A percentile compares a stretch with the other conserved stretches of the same genome.
Conservation (phyloP, 2,329 filamentous ascomycete species). For the Fusarium anguioides region DNA sequence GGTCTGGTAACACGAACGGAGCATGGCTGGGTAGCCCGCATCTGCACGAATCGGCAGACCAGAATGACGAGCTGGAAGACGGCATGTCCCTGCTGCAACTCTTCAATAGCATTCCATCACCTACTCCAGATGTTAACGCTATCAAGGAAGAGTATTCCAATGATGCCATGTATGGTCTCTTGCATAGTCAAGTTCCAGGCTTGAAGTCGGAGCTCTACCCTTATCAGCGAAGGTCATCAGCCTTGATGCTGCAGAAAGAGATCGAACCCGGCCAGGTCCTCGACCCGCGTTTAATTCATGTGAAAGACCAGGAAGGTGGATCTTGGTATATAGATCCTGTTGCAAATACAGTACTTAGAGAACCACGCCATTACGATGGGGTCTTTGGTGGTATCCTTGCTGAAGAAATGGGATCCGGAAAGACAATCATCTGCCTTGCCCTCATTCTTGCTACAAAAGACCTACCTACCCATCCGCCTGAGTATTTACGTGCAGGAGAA, state of each 20-base stretch:
- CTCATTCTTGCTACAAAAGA: constrained; percentile 80
- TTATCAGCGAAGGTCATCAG: constrained; percentile 84
- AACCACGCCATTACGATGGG: constrained; percentile 79
- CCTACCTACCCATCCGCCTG: constrained; percentile 73
- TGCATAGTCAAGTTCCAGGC: constrained; percentile 65
- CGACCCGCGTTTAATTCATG: constrained; percentile 77
- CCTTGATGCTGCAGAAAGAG: constrained; percentile 87
- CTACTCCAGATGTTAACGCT: constrained; percentile 63
- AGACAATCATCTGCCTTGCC: constrained; percentile 87
- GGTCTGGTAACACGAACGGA: constrained; percentile 58
- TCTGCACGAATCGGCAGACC: not conserved
- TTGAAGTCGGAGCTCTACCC: constrained; percentile 75
- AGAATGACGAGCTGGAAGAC: constrained; percentile 50
- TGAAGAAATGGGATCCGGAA: constrained; percentile 85
- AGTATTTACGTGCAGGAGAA: constrained; percentile 62
- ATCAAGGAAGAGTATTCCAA: constrained; percentile 63
- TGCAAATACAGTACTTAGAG: constrained; percentile 68
- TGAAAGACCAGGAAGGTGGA: constrained; percentile 69
- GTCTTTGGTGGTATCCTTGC: constrained; percentile 81
- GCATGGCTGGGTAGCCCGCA: constrained; percentile 14
- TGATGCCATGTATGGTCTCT: constrained; percentile 65
- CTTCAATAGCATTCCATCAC: constrained; percentile 80
- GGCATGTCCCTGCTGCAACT: constrained; percentile 71
- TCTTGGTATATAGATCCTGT: constrained; percentile 78
- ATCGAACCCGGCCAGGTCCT: constrained; percentile 69